phyloP scores from a whole-genome alignment of 768 basidiomycete genomes.

The Trametes gibbosa region DNA sequence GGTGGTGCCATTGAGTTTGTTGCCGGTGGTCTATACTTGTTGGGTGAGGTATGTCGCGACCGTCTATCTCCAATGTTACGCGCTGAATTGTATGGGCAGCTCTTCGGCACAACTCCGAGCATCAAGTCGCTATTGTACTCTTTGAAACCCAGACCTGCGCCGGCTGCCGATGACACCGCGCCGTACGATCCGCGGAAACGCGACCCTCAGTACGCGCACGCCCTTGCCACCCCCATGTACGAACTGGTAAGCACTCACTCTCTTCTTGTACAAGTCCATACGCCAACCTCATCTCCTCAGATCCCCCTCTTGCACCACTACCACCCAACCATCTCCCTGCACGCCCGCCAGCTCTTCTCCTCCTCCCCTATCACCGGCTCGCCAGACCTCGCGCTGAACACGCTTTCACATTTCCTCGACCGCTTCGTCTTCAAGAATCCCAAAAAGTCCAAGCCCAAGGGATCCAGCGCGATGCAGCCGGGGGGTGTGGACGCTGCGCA shows the following conservation, averaged over 20 bases:
- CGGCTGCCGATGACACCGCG: conserved; percentile 4
- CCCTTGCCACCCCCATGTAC: conserved; percentile 79
- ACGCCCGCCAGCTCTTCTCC: conserved; percentile 77
- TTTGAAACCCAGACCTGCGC: conserved; percentile 12
- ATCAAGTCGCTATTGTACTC: conserved; percentile 43
- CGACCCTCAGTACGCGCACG: conserved; percentile 83
- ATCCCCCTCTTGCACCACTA: conserved; percentile 78
- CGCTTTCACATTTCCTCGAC: conserved; percentile 92
- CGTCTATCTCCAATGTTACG: not conserved
- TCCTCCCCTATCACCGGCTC: conserved; percentile 75
- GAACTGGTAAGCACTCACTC: conserved; percentile 64
- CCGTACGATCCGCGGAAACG: conserved; percentile 86
- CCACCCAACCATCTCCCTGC: conserved; percentile 87
- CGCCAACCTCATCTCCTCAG: conserved; percentile 31
- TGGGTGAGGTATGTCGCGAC: conserved; percentile 70
- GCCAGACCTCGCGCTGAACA: conserved; percentile 88
- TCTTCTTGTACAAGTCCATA: not conserved
- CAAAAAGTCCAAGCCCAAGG: conserved; percentile 69
- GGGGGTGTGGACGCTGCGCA: conserved; percentile 57
- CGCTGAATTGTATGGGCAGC: conserved; percentile 29
- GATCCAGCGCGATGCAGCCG: conserved; percentile 96
- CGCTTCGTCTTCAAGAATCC: conserved; percentile 97
- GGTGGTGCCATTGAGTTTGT: conserved; percentile 82
- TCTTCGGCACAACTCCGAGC: conserved; percentile 48
- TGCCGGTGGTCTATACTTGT: conserved; percentile 81